Conservation (phyloP, 768 basidiomycete species). For the Rhodotorula graminis region DNA sequence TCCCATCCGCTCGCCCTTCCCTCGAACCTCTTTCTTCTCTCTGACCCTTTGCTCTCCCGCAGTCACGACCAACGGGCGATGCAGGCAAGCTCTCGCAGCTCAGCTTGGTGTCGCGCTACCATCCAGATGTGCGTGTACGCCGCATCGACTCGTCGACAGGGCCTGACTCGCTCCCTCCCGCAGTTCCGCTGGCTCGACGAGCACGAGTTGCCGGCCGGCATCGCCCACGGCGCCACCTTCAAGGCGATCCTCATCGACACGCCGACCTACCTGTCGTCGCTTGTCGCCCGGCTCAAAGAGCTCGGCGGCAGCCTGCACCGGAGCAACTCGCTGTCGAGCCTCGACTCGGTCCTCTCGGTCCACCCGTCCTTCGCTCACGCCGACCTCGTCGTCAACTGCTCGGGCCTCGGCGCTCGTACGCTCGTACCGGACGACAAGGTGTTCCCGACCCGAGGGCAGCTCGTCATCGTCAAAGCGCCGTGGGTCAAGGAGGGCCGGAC, state of each 20-base stretch:
- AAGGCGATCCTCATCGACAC: conserved; percentile 66
- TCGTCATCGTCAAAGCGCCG: conserved; percentile 44
- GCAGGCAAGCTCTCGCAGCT: conserved; percentile 7
- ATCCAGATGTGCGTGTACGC: conserved; percentile 17
- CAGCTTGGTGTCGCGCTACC: conserved; percentile 15
- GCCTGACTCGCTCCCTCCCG: not conserved
- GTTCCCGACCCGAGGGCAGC: conserved; percentile 50
- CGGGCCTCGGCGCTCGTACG: conserved; percentile 59
- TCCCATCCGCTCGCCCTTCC: no score
- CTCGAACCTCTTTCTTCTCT: not conserved
- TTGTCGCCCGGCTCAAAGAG: conserved; percentile 58
- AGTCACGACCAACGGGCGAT: not conserved
- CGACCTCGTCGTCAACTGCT: conserved; percentile 64
- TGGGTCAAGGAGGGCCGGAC: conserved; percentile 49
- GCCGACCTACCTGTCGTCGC: conserved; percentile 61
- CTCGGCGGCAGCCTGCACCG: conserved; percentile 62
- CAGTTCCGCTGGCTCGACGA: conserved; percentile 50
- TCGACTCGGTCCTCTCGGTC: not conserved
- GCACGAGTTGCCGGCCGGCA: conserved; percentile 51
- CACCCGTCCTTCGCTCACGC: conserved; percentile 27
- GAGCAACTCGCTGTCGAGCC: conserved; percentile 44
- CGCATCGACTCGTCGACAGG: no score
- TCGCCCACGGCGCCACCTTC: conserved; percentile 58
- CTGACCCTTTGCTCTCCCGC: not conserved
- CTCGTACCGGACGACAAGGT: conserved; percentile 55